Evolutionary conservation across 2,329 filamentous ascomycete genomes (phyloP), one percentile per base, ranked within the genome.

Genomic region (Pyrenochaeta sp.): DNA sequence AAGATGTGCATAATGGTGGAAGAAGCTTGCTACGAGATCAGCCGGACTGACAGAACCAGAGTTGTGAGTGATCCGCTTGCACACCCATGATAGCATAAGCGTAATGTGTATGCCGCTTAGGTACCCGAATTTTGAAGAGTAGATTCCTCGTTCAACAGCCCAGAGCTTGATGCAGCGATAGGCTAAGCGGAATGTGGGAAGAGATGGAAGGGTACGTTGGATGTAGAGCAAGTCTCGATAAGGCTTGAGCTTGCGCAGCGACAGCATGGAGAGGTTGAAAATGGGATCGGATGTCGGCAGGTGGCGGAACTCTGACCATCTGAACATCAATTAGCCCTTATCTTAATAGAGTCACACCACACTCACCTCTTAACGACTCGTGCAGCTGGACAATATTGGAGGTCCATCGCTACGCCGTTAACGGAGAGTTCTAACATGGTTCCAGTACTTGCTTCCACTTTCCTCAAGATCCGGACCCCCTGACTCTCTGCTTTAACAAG

Each of bases 71-170:
- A 75, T 61, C 3, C 75, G 73, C 71, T 91, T 90, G 73, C 83
- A 84, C 0, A 91, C 76, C 15, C 85, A 83, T 0, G 85, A 82
- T 8, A 91, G 78, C 68, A 91, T 79, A 24, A 90, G 75, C 0
- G 86, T 83, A 51, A 91, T 85, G 63, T 90, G 88, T 22, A 90
- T 85, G 3, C 88, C 88, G 5, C 86, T 84, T 0, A 91, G 79
- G 58, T 86, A 88, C 0, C 89, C 89, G 64, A 90, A 90, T 47
- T 83, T 86, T 1, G 87, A 83, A 0, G 86, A 83, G 71, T 90
- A 91, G 15, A 91, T 79, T 0, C 89, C 89, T 6, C 86, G 82
- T 10, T 81, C 77, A 53, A 82, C 81, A 1, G 88, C 86, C 88
- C 88, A 91, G 1, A 82, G 78, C 66, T 85, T 88, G 68, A 91